These are phyloP conservation scores for Sherardia arvensis DNA, from an alignment of 257 asterid genomes.

Conservation along the genomic window DNA sequence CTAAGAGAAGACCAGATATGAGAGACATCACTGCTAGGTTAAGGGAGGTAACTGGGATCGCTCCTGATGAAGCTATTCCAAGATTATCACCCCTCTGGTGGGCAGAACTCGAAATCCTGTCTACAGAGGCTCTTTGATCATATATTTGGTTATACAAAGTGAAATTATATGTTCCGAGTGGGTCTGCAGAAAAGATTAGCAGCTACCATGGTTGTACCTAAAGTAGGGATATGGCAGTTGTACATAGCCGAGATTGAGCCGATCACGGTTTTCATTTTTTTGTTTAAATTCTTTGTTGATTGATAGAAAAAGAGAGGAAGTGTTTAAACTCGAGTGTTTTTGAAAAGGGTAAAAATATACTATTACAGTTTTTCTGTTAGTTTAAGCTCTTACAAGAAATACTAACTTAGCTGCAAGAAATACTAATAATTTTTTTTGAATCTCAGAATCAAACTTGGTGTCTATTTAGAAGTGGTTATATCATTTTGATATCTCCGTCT, in stretches of 20 bases:
- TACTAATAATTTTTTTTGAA: neutral
- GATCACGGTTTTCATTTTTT: neutral
- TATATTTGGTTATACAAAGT: conserved; percentile 7
- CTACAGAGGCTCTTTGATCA: conserved; percentile 31
- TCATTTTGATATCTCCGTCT: neutral
- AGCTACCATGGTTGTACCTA: conserved; percentile 4
- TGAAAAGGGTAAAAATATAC: neutral
- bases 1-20: conserved; percentile 42
- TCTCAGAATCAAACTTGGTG: neutral
- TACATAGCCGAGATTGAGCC: conserved; percentile 5
- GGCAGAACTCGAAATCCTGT: conserved; percentile 82
- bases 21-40: conserved; percentile 36
- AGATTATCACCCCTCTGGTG: conserved; percentile 76
- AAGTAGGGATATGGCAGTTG: conserved; percentile 9
- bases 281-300: neutral
- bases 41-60: conserved; percentile 63
- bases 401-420: neutral
- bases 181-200: conserved; percentile 2
- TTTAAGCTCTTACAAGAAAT: neutral
- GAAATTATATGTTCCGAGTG: conserved; percentile 2
- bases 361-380: neutral
- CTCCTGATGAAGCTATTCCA: conserved; percentile 61
- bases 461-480: too few species aligned
- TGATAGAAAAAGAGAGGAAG: neutral
- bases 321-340: neutral